Evolutionary conservation across 2,329 filamentous ascomycete genomes (phyloP).

Genomic region (Microthyrium microscopicum): DNA sequence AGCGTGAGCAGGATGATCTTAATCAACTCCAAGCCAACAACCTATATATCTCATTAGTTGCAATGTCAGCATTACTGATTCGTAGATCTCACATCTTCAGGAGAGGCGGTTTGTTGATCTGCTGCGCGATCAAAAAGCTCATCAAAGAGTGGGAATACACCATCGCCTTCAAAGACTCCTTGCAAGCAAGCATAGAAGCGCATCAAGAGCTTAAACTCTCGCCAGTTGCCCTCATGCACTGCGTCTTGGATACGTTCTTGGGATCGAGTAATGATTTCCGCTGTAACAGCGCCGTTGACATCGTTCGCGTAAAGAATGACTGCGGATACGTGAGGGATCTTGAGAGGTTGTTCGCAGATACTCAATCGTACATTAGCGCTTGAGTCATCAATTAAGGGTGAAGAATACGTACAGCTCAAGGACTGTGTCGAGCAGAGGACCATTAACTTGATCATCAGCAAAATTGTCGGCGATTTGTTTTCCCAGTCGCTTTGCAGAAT

Average conservation of each 20-base stretch:
- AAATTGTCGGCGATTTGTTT: constrained; percentile 7
- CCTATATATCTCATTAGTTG: constrained; percentile 19
- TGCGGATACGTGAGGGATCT: constrained; percentile 87
- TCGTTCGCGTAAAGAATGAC: constrained; percentile 67
- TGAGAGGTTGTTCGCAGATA: constrained; percentile 84
- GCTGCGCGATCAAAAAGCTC: constrained; percentile 86
- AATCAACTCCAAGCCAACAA: constrained; percentile 64
- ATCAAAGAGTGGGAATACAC: constrained; percentile 68
- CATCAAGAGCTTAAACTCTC: constrained; percentile 75
- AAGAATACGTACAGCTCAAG: constrained; percentile 2
- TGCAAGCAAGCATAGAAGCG: constrained; percentile 83
- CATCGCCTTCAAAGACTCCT: constrained; percentile 62
- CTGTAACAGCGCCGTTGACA: constrained; percentile 56
- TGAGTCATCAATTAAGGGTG: too few species aligned
- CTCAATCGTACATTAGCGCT: constrained; percentile 22
- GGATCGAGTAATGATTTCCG: constrained; percentile 50
- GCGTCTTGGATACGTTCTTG: constrained; percentile 46
- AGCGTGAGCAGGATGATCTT: constrained; percentile 94
- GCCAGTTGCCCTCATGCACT: constrained; percentile 63
- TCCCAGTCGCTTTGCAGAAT: constrained; percentile 2
- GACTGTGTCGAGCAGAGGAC: constrained; percentile 5
- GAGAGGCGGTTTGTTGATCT: constrained; percentile 80
- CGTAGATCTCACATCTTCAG: constrained; percentile 58
- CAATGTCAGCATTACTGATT: constrained; percentile 10
- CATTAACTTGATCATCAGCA: constrained; percentile 7